Evolutionary conservation across 2,329 filamentous ascomycete species (phyloP), one percentile per base, ranked within the genome.

Genomic region (Cytospora piceicola): DNA sequence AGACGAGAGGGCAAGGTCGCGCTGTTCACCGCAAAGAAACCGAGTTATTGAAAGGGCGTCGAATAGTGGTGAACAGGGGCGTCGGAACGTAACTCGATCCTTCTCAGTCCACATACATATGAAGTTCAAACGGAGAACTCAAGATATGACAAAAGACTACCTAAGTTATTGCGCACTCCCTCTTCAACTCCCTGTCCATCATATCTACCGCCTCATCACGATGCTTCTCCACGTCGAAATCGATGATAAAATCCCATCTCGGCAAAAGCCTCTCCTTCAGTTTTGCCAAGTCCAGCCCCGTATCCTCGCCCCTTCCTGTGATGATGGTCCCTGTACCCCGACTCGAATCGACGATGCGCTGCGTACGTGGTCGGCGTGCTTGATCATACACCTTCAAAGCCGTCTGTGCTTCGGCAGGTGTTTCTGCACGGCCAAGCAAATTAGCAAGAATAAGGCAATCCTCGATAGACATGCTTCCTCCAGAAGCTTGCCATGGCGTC

Each of bases 171-270:
- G 32, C 11, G 32, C 2, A 8, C n/a, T 15, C 53, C 46, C 15
- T 54, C 24, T 36, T 22, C 59, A 61, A 11, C 34, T 55, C 30
- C 4, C 11, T 30, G n/a, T 51, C 29, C 52, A 65, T 36, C 51
- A 49, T 36, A 15, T 60, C 36, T 4, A 61, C 4, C 3, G 63
- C 58, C 30, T 57, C 58, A 53, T 65, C 63, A 30, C 58, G 52
- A 15, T 51, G 30, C 9, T 61, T 58, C 3, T 36, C 30, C 22
- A 39, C 30, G 7, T 65, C 63, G n/a, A 57, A 57, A 15, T 46
- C 20, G 9, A 65, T 58, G 22, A 65, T 65, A 9, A 61, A 65
- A 29, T 61, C 58, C 63, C 58, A 65, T 7, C 52, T 49, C 6
- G 49, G 53, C 51, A 65, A 30, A 9, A 61, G 22, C n/a, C 39